Evolutionary conservation across 768 basidiomycete genomes (phyloP), one percentile per base, ranked within the genome.

Genomic region (Cystobasidium tubakii): DNA sequence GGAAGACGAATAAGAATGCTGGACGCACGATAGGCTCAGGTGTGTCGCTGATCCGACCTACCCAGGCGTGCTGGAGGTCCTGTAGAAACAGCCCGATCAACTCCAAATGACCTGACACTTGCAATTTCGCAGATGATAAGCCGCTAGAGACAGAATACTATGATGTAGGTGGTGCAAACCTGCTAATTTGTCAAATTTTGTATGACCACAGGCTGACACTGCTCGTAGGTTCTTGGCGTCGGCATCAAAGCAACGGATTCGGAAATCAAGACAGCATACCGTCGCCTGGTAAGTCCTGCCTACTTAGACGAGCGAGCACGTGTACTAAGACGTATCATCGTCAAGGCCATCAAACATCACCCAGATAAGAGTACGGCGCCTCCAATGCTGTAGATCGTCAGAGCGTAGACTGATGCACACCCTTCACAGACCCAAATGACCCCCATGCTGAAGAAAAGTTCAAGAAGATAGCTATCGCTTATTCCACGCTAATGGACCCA

Each of bases 101-200:
- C 57, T 60, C 15, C n/a, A 25, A 60, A 9, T 60, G 57, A 60
- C 27, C 7, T 54, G 21, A n/a, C 21, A 19, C 53, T 60, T 27
- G 17, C 25, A 6, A 29, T 54, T n/a, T 54, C 34, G 39, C 46
- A 29, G 70, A 53, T 25, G 0, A 90, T 91, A 85, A 87, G 69
- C 92, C 92, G 6, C 83, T 95, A 43, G 92, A 95, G 79, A 92
- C 89, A 0, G 88, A 85, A n/a, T 94, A 93, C 82, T 95, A 94
- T 78, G 91, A 95, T 39, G 66, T 33, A 55, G 27, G 70, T 50
- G 42, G 23, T 1, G 10, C 25, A 13, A 34, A 3, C 0, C 4
- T 29, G 12, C 21, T 21, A 44, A 21, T 12, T 1, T n/a, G 15
- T 1, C 44, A 4, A 39, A 29, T 66, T 19, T 9, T 9, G 15